phyloP scores from a whole-genome alignment of 108 stramenopile species.

The Cyclotella kingstonii region DNA sequence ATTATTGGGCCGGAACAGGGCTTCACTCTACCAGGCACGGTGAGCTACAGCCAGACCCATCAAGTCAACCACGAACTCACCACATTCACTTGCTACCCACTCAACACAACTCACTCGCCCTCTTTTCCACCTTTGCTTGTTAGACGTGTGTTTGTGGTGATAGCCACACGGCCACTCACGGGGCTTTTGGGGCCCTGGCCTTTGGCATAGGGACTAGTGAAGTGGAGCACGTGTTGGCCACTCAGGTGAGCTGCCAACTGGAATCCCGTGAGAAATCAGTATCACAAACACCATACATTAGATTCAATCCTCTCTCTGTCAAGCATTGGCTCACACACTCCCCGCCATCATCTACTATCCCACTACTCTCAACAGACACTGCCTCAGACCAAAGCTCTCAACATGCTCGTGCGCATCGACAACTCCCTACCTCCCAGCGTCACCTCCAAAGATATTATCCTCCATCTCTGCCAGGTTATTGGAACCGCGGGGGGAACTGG shows the following conservation, averaged over 20 bases:
- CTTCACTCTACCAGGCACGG: slow-evolving; percentile 90
- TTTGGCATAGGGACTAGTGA: slow-evolving; percentile 96
- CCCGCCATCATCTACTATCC: neutral
- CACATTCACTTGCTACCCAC: no score
- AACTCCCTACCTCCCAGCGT: slow-evolving; percentile 75
- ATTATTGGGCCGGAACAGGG: slow-evolving; percentile 96
- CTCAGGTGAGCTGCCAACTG: slow-evolving; percentile 74
- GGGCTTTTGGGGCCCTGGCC: slow-evolving; percentile 92
- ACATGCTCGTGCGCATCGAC: slow-evolving; percentile 90
- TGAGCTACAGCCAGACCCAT: no score
- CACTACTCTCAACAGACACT: slow-evolving; percentile 55
- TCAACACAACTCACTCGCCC: no score
- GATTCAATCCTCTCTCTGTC: neutral
- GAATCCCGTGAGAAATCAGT: no score
- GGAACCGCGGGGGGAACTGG: slow-evolving; percentile 98
- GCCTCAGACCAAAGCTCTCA: slow-evolving; percentile 87
- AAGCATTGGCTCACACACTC: neutral
- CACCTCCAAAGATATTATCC: slow-evolving; percentile 93
- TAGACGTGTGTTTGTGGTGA: slow-evolving; percentile 94
- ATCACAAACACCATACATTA: neutral
- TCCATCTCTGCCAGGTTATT: slow-evolving; percentile 89
- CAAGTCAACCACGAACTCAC: no score
- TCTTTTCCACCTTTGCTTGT: no score
- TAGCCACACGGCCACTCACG: slow-evolving; percentile 93
- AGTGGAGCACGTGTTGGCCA: slow-evolving; percentile 95